Base-by-base conservation (phyloP, 129 eudicot species). In the Flaveria brownii region DNA sequence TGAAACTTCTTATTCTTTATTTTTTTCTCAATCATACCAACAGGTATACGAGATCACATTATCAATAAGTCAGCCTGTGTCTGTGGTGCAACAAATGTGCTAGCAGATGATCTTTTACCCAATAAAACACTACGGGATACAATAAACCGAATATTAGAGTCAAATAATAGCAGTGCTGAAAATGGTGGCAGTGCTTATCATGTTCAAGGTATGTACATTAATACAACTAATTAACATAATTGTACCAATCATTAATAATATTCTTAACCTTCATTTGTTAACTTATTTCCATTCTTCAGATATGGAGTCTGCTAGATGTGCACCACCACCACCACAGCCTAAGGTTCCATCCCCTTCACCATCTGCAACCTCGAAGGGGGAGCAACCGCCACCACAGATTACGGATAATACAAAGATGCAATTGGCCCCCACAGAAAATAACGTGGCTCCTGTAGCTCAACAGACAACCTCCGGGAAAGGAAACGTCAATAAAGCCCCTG, bases 61-160 rank as follows among this genome's bases (percentile, higher is more conserved):
- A 91, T 95, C 17, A 82, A 96, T 1, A 95, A 85, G 67, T 87
- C 97, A 14, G 74, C 78, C 46, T 95, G 99, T 81, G 87, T 91
- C 17, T 95, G 99, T 86, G 99, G 97, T 73, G 94, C 93, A 70
- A 89, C 89, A 57, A 85, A 88, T 74, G 81, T 91, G 75, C 97
- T 89, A 61, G 97, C 97, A 49, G 99, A 95, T 83, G 94, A 95
- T 82, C 92, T 95, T 25, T 84, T 91, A 73, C 99, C 99, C 55
- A 95, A 95, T 75, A 89, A 86, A 77, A 95, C 99, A 7, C 70
- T 95, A 50, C 79, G 99, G 60, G 99, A 86, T 77, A 87, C 97
- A 23, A 95, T 95, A 39, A 89, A 85, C 71, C 91, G 95, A 42
- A 86, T 89, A 36, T 75, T 95, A 64, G 99, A 95, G 86, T 91